Conservation (phyloP, 169 alveolate species). For the Toxoplasma gondii region DNA sequence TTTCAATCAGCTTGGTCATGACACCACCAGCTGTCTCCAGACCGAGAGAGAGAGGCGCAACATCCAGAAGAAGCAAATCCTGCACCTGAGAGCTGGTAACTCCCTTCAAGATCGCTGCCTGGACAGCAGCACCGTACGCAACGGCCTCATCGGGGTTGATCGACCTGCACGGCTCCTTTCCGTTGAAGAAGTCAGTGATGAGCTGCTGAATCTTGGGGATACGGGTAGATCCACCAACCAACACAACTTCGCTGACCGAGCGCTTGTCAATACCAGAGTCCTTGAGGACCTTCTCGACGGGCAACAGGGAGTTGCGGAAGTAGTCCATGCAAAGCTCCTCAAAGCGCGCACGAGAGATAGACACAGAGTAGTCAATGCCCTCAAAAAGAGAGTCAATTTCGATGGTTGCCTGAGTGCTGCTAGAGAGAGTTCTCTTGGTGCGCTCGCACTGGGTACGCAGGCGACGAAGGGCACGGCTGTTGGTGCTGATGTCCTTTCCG, state of each 20-base stretch:
- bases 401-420: constrained; percentile 96
- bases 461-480: constrained; percentile 79
- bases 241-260: constrained; percentile 91
- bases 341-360: constrained; percentile 97
- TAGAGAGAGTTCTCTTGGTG: constrained; percentile 97
- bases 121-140: constrained; percentile 99
- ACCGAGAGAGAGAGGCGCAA: constrained; percentile 93
- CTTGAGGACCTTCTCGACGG: constrained; percentile 96
- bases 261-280: constrained; percentile 84
- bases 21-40: constrained; percentile 99
- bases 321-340: constrained; percentile 96
- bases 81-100: constrained; percentile 84
- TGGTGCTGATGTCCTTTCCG: constrained; percentile 75
- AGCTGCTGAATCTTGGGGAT: constrained; percentile 97
- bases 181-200: constrained; percentile 91
- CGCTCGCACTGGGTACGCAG: constrained; percentile 97
- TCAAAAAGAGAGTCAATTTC: constrained; percentile 94
- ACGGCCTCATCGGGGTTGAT: constrained; percentile 99
- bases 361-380: constrained; percentile 94
- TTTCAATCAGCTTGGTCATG: constrained; percentile 94
- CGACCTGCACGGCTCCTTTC: constrained; percentile 94
- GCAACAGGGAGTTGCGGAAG: constrained; percentile 95
- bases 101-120: constrained; percentile 97
- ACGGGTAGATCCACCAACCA: constrained; percentile 99
- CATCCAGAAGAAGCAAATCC: constrained; percentile 96